Evolutionary conservation across 768 basidiomycete species (phyloP).

Genomic region (Cystobasidium onofrii): DNA sequence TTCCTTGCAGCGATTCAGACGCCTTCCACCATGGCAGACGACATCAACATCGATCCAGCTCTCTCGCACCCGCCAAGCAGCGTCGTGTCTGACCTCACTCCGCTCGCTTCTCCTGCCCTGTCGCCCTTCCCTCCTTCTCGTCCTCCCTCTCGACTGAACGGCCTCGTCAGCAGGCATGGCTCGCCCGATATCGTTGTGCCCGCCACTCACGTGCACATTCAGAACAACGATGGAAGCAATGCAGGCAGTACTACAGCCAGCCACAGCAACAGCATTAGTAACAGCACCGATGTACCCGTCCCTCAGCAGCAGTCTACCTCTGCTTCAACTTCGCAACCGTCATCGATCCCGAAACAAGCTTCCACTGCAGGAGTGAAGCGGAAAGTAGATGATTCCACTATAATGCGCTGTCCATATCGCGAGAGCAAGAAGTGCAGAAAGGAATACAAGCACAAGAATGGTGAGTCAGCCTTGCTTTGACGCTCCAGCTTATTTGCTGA

Average conservation of each 20-base stretch:
- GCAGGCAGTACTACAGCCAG: not conserved
- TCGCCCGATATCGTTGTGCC: conserved; percentile 9
- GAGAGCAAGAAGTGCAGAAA: conserved; percentile 14
- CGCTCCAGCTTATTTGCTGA: too few relatives aligned
- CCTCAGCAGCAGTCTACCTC: conserved; percentile 1
- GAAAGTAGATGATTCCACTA: conserved; percentile 11
- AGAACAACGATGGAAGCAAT: too few relatives aligned
- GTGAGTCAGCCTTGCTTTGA: not conserved
- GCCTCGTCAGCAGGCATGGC: not conserved
- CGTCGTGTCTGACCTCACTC: not conserved
- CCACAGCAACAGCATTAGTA: not conserved
- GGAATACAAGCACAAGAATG: conserved; percentile 24
- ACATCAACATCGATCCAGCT: not conserved
- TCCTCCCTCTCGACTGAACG: not conserved
- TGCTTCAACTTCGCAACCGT: not conserved
- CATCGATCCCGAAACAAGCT: not conserved
- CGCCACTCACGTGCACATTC: not conserved
- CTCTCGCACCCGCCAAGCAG: not conserved
- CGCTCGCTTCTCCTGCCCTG: not conserved
- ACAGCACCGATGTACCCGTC: not conserved
- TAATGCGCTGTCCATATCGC: conserved; percentile 14
- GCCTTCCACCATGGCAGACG: not conserved
- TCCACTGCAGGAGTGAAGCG: not conserved
- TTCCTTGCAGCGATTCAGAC: not conserved
- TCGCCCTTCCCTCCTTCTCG: not conserved